phyloP scores from a whole-genome alignment of 495 filamentous ascomycete species.

The Aspergillus carlsbadensis region DNA sequence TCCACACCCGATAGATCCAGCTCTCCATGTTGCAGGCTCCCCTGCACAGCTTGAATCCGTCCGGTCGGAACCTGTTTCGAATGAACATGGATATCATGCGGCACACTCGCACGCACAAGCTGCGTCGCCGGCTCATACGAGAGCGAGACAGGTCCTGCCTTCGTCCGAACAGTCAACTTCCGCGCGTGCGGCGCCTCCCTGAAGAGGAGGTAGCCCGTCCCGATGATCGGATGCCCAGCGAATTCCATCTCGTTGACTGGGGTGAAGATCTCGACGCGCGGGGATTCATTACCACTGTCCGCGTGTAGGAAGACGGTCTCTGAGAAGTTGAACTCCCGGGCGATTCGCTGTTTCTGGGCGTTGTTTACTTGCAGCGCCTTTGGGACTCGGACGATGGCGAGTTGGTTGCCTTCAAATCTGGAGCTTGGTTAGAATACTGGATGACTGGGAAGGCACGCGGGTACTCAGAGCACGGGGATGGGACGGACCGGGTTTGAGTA shows the following conservation, averaged over 20 bases:
- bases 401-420: slow-evolving; percentile 65
- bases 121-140: slow-evolving; percentile 29
- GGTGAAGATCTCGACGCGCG: slow-evolving; percentile 64
- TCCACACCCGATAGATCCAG: not conserved
- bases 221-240: slow-evolving; percentile 72
- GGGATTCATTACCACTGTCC: not conserved
- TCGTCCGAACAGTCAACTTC: slow-evolving; percentile 51
- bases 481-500: no score
- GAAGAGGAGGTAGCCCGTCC: slow-evolving; percentile 54
- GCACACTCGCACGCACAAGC: slow-evolving; percentile 51
- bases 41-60: slow-evolving; percentile 12
- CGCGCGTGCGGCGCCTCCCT: no score
- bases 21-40: not conserved
- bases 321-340: slow-evolving; percentile 71
- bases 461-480: no score
- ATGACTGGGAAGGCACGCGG: no score
- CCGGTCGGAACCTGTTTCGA: slow-evolving; percentile 16
- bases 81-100: slow-evolving; percentile 64
- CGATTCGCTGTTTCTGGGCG: slow-evolving; percentile 63
- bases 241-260: slow-evolving; percentile 59
- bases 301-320: slow-evolving; percentile 70
- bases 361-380: slow-evolving; percentile 35
- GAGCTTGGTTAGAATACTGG: no score
- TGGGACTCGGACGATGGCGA: slow-evolving; percentile 62
- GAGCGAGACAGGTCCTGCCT: slow-evolving; percentile 56